These are phyloP conservation scores for Nicotiana paniculata DNA, from an alignment of 257 asterid genomes.

Conservation along the genomic window DNA sequence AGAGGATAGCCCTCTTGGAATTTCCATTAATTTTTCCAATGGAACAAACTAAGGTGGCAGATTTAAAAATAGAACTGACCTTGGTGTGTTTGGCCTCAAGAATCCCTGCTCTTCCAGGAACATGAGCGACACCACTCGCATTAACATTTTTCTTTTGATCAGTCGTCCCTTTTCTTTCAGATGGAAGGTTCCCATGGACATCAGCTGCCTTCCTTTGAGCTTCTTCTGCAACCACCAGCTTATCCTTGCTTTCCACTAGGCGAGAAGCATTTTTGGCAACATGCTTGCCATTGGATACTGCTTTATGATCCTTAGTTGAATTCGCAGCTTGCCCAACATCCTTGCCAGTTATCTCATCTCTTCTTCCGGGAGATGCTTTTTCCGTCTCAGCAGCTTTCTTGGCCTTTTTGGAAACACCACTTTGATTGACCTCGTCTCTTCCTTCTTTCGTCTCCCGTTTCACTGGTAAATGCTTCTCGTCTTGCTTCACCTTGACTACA, in stretches of 20 bases:
- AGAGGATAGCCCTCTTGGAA: background rate
- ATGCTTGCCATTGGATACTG: background rate
- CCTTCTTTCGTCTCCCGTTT: background rate
- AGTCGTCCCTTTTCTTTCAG: background rate
- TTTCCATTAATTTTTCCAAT: background rate
- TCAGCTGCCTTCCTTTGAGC: background rate
- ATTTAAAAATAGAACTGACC: slow-evolving; percentile 14
- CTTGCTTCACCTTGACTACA: background rate
- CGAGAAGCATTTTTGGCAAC: background rate
- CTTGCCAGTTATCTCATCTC: background rate
- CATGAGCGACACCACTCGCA: background rate
- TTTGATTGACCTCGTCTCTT: background rate
- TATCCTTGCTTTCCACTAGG: background rate
- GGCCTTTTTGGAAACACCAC: slow-evolving; percentile 6
- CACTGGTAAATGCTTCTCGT: background rate
- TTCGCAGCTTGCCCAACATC: background rate
- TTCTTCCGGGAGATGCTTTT: background rate
- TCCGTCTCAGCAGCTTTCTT: slow-evolving; percentile 7
- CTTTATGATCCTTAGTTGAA: background rate
- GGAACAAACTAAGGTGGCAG: background rate
- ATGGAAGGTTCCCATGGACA: background rate
- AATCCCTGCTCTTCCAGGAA: background rate
- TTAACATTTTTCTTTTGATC: background rate
- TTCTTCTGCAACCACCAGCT: background rate
- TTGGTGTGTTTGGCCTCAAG: background rate